Evolutionary conservation across 352 stramenopile genomes (phyloP), one percentile per base, ranked within the genome.

Genomic region (Globisporangium uncinulatum): DNA sequence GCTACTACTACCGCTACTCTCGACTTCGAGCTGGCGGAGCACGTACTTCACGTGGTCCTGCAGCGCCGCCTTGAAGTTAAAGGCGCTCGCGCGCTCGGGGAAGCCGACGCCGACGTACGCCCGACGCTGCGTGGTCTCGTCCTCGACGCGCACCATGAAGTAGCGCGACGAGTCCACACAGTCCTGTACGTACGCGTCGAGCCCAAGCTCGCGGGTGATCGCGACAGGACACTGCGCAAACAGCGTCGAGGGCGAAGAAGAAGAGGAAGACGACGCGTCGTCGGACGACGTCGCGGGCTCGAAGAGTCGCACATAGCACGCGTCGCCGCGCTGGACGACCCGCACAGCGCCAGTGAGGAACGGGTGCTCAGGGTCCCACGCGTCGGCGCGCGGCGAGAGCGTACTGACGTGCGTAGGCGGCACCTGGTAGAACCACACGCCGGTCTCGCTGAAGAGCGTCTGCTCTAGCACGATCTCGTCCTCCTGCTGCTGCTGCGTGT

Each of bases 341-440:
- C 74, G 71, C 32, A 92, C 24, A 10, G 73, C 73, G 19, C 83
- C 85, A 13, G 85, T 93, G 19, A 95, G 66, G 48, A 95, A 87
- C 51, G 83, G 85, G 41, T 92, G 69, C 66, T 93, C 83, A 7
- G 73, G 67, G 63, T 95, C 83, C 85, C 85, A 95, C 15, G 73
- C 73, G 57, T 95, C 85, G 13, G 85, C 85, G 41, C 85, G 83
- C 46, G 85, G 85, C 42, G 76, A 76, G 20, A 92, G 68, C 63
- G 73, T 89, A 37, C 70, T 83, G 51, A 95, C 74, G 57, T 93
- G 79, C 3, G 63, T 59, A 4, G 76, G 37, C 0, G 83, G 81
- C 13, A 95, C 79, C 44, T 92, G 84, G 67, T 95, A 95, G 70
- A 95, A 80, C 85, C 85, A 95, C 51, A 95, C 83, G 61, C 73